Conservation (phyloP, 352 stramenopile species). For the Pythium rishiriense region DNA sequence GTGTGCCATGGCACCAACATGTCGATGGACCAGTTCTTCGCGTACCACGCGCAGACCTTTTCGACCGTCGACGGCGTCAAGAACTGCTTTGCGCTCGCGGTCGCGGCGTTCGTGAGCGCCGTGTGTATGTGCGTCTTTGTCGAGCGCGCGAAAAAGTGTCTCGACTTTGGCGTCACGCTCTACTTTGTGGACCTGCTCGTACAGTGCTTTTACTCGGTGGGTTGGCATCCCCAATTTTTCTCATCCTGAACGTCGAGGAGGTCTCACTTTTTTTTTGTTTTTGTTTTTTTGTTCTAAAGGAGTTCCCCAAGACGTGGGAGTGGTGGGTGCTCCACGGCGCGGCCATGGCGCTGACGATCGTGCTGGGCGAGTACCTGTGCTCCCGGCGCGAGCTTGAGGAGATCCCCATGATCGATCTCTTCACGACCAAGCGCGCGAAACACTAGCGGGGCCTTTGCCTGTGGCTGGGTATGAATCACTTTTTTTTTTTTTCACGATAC, state of each 20-base stretch:
- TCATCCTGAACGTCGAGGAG: background rate
- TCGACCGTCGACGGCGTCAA: conserved; percentile 77
- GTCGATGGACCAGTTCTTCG: conserved; percentile 84
- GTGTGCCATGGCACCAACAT: conserved; percentile 71
- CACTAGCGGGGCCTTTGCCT: conserved; percentile 31
- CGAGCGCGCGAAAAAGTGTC: conserved; percentile 89
- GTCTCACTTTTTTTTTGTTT: conserved; percentile 3
- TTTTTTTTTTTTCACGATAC: background rate
- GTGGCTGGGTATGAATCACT: background rate
- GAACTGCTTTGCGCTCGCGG: conserved; percentile 75
- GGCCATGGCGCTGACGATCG: conserved; percentile 69
- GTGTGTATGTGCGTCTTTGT: conserved; percentile 80
- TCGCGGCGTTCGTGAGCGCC: conserved; percentile 58
- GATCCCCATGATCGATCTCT: conserved; percentile 88
- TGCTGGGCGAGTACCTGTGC: conserved; percentile 89
- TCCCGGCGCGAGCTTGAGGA: conserved; percentile 85
- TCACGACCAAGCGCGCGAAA: conserved; percentile 57
- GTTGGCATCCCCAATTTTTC: conserved; percentile 2
- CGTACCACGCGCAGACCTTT: conserved; percentile 78
- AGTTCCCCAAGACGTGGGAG: conserved; percentile 84
- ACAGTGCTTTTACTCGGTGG: conserved; percentile 83
- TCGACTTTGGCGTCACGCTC: conserved; percentile 90
- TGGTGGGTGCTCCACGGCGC: conserved; percentile 85
- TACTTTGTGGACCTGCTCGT: conserved; percentile 86
- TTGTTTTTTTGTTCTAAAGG: conserved; percentile 34